These are phyloP conservation scores for Butyriboletus loyo DNA, from an alignment of 768 basidiomycete species.

Conservation along the genomic window DNA sequence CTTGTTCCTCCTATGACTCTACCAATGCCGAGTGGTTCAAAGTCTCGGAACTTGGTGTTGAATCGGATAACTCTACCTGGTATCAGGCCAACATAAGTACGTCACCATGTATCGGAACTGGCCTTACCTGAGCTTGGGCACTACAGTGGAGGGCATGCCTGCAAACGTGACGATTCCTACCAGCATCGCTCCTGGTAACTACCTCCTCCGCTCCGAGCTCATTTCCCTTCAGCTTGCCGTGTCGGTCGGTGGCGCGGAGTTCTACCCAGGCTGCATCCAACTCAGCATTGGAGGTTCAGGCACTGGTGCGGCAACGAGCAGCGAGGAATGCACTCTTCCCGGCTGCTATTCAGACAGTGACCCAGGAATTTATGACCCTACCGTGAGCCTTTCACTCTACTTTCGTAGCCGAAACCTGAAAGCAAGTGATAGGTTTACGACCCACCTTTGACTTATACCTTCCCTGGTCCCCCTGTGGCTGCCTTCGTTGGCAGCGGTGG, in stretches of 20 bases:
- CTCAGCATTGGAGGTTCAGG: slow-evolving; percentile 29
- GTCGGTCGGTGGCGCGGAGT: slow-evolving; percentile 50
- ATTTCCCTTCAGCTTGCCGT: slow-evolving; percentile 71
- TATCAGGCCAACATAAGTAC: slow-evolving; percentile 46
- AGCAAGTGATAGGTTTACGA: slow-evolving; percentile 25
- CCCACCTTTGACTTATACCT: slow-evolving; percentile 38
- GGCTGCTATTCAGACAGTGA: slow-evolving; percentile 69
- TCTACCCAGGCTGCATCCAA: slow-evolving; percentile 32
- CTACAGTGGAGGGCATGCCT: slow-evolving; percentile 35
- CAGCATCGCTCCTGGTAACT: slow-evolving; percentile 61
- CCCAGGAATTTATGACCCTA: slow-evolving; percentile 60
- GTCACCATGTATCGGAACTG: slow-evolving; percentile 18
- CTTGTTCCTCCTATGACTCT: slow-evolving; percentile 60
- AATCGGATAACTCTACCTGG: slow-evolving; percentile 41
- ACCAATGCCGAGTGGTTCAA: slow-evolving; percentile 71
- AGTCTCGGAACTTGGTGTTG: slow-evolving; percentile 50
- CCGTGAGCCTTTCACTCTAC: slow-evolving; percentile 26
- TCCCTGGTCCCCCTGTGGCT: slow-evolving; percentile 54
- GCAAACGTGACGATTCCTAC: slow-evolving; percentile 45
- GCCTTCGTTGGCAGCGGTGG: slow-evolving; percentile 32
- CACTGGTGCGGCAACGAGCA: slow-evolving; percentile 14
- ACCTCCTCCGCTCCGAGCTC: slow-evolving; percentile 75
- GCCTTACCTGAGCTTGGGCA: neutral
- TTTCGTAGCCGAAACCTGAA: neutral
- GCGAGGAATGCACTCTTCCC: slow-evolving; percentile 55